Conservation (phyloP, 2,329 filamentous ascomycete species). For the Fonsecaea pedrosoi region DNA sequence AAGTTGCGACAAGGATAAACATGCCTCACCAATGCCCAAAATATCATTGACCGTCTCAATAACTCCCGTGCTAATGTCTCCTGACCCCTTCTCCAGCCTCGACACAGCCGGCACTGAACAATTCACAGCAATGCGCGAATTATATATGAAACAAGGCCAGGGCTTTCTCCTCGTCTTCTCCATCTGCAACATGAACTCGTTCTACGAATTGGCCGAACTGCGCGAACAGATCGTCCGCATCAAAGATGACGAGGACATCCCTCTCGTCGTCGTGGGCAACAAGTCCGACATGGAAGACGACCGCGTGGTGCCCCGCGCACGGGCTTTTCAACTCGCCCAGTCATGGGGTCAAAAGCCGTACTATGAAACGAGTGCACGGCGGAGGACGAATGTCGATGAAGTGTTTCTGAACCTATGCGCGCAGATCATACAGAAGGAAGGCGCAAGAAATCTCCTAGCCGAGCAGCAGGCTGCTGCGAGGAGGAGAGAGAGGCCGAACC, state of each 20-base stretch:
- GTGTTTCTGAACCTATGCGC: constrained; percentile 84
- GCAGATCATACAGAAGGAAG: constrained; percentile 78
- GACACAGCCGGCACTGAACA: constrained; percentile 92
- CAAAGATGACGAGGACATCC: constrained; percentile 84
- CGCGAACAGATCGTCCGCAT: constrained; percentile 90
- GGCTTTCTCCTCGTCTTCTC: constrained; percentile 92
- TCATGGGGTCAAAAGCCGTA: constrained; percentile 86
- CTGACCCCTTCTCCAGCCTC: constrained; percentile 59
- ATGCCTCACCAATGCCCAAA: constrained; percentile 75
- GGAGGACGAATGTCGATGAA: constrained; percentile 86
- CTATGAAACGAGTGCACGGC: constrained; percentile 85
- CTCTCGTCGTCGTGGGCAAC: constrained; percentile 90
- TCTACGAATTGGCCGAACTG: constrained; percentile 79
- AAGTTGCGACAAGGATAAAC: constrained; percentile 45
- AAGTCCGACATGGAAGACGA: constrained; percentile 90
- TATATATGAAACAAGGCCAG: constrained; percentile 93
- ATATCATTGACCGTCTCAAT: constrained; percentile 52
- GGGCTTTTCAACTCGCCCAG: constrained; percentile 84
- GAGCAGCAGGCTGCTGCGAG: constrained; percentile 44
- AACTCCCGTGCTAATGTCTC: background rate
- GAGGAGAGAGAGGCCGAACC: constrained; percentile 47
- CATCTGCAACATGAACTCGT: constrained; percentile 83
- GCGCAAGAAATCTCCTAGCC: constrained; percentile 46
- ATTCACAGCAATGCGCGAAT: constrained; percentile 72
- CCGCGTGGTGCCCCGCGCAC: constrained; percentile 75